Conservation (phyloP, 805 yeast genomes). For the Candida pseudoglaebosa region DNA sequence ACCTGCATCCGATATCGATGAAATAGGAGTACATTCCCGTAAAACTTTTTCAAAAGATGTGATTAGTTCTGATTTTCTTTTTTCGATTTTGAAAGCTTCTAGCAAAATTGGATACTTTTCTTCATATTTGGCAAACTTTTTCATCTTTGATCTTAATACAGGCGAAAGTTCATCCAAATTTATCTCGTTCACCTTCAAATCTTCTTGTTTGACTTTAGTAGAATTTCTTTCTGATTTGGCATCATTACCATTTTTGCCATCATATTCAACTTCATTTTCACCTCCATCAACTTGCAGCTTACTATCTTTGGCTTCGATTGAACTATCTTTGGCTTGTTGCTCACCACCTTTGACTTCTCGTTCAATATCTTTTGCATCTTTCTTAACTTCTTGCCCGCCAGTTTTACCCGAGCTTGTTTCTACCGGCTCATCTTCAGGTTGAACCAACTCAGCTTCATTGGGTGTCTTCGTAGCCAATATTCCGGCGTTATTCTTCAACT, state of each 20-base stretch:
- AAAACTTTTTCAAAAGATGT: conserved; percentile 63
- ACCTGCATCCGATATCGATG: conserved; percentile 69
- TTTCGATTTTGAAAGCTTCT: conserved; percentile 82
- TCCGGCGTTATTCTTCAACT: conserved; percentile 29
- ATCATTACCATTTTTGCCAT: too few relatives aligned
- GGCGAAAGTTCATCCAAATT: conserved; percentile 48
- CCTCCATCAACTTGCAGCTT: too few relatives aligned
- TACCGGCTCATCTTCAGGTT: conserved; percentile 43
- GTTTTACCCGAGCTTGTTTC: too few relatives aligned
- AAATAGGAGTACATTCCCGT: conserved; percentile 76
- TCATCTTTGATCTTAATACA: conserved; percentile 56
- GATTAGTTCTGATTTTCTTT: conserved; percentile 58
- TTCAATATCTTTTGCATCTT: too few relatives aligned
- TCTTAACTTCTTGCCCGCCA: too few relatives aligned
- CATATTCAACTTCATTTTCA: conserved; percentile 10
- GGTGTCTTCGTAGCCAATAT: conserved; percentile 45
- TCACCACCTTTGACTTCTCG: too few relatives aligned
- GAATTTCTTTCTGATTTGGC: conserved; percentile 8
- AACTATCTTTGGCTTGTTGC: too few relatives aligned
- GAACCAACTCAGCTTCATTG: conserved; percentile 39
- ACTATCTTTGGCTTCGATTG: conserved; percentile 9
- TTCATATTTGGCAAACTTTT: conserved; percentile 81
- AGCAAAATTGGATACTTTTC: conserved; percentile 82
- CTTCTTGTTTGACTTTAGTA: background rate
- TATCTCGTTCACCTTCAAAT: background rate